Base-by-base conservation (phyloP, 148 eudicot species). In the Silene conica region DNA sequence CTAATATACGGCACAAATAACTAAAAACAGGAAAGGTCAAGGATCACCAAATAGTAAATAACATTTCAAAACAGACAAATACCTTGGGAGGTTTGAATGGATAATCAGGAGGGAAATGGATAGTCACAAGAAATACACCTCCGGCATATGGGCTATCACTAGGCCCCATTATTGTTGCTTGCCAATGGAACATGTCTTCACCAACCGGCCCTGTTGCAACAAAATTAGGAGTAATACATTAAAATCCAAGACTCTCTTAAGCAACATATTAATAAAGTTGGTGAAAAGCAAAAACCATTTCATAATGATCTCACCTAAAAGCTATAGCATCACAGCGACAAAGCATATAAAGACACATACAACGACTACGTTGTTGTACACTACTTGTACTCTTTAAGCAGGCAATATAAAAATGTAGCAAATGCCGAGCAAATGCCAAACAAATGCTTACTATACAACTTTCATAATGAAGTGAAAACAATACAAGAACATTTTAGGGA, bases 171-270 rank as follows among this genome's bases (percentile, higher is more conserved):
- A 79, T 79, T 61, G 81, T 79, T 60, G 81, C 81, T 79, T 78
- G 81, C 81, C 81, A 78, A 62, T 78, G 81, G 75, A 78, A 78
- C 81, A 78, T 78, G 81, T 78, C 81, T 54, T 79, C 81, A 43
- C 43, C 43, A 38, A 79, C 81, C 45, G 81, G 81, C 48, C 81
- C 81, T 79, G 74, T 69, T 5, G 41, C 46, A 48, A 57, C 8
- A 16, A 11, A 20, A 16, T 22, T 34, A 16, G 43, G 43, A 21
- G 11, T 19, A 66, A 66, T 38, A 22, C 18, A 34, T 64, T 6
- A 23, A 15, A 31, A 8, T 31, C 16, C 22, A 34, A 7, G 31
- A 22, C 43, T 10, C 3, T 21, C 25, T 26, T 26, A 15, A 34
- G 5, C 6, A n/a, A 58, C 25, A 20, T 20, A 31, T 64, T 34